Evolutionary conservation across 148 eudicot genomes (phyloP), one percentile per base, ranked within the genome.

Genomic region (Fagopyrum esculentum): DNA sequence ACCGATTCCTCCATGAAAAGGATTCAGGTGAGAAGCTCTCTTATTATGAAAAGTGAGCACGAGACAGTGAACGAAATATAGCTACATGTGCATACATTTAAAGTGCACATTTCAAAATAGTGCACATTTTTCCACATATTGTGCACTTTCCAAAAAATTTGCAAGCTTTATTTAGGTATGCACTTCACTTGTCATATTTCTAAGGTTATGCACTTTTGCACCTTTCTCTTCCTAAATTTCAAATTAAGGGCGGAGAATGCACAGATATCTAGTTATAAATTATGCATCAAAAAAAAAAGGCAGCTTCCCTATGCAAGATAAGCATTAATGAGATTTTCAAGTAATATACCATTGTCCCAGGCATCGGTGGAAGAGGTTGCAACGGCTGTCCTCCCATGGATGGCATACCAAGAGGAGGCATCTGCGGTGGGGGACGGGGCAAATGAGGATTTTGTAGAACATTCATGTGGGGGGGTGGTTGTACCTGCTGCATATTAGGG

Each of bases 371-470:
- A 52, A 59, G 83, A 40, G 69, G 22, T n/a, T 51, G 69, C 71
- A 66, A 66, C 71, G 46, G 71, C 47, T 66, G 71, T 40, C 71
- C 71, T 5, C 47, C 71, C 84, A 85, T 81, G 11, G 90, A 81
- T 47, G 81, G 80, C 48, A 73, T 80, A 82, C 86, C 87, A 73
- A 77, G 91, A 10, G 86, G 88, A 17, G 86, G 85, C 77, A 91
- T 85, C 78, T 88, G 98, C 35, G 86, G 85, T 43, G 92, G 96
- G 50, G 97, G 96, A 9, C 96, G 92, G 68, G 84, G 85, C 73
- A 92, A 79, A 85, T 90, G 91, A 54, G 87, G 88, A 80, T 90
- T 90, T 68, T 82, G 91, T 55, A 83, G 82, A 63, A 82, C 75
- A 52, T 88, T 87, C 80, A 92, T 77, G 86, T 89, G 93, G 30